These are phyloP conservation scores for Tetrahymena thermophila DNA, from an alignment of 73 alveolate genomes.

Conservation along the genomic window DNA sequence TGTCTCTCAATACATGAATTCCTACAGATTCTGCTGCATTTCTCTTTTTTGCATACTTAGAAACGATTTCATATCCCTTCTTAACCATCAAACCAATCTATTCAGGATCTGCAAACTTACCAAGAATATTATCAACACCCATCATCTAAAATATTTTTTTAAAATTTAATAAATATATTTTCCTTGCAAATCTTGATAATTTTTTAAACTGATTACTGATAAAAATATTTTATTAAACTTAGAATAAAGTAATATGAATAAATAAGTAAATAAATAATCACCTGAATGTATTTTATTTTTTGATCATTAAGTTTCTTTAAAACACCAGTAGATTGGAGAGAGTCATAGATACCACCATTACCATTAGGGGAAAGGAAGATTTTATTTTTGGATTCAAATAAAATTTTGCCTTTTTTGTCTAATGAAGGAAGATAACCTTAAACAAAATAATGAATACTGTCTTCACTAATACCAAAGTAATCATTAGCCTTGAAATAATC, in stretches of 20 bases:
- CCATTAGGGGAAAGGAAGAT: not conserved
- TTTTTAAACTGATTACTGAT: too few species aligned
- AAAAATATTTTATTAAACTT: too few species aligned
- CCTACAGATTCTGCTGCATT: not conserved
- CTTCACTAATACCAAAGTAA: not conserved
- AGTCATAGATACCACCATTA: not conserved
- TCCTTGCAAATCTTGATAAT: too few species aligned
- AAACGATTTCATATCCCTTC: not conserved
- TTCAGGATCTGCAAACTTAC: constrained; percentile 1
- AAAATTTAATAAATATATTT: not conserved
- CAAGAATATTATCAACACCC: not conserved
- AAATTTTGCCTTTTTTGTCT: not conserved
- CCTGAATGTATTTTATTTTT: not conserved
- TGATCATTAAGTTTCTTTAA: not conserved
- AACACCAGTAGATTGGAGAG: not conserved
- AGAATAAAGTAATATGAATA: too few species aligned
- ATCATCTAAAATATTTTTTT: not conserved
- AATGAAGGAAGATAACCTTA: not conserved
- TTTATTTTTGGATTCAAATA: not conserved
- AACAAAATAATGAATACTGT: not conserved
- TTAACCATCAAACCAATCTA: not conserved
- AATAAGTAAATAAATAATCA: too few species aligned
- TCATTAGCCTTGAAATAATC: not conserved
- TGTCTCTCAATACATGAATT: not conserved
- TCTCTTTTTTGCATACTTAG: not conserved